phyloP scores from a whole-genome alignment of 2,329 filamentous ascomycete species.

The Diaporthe citri region DNA sequence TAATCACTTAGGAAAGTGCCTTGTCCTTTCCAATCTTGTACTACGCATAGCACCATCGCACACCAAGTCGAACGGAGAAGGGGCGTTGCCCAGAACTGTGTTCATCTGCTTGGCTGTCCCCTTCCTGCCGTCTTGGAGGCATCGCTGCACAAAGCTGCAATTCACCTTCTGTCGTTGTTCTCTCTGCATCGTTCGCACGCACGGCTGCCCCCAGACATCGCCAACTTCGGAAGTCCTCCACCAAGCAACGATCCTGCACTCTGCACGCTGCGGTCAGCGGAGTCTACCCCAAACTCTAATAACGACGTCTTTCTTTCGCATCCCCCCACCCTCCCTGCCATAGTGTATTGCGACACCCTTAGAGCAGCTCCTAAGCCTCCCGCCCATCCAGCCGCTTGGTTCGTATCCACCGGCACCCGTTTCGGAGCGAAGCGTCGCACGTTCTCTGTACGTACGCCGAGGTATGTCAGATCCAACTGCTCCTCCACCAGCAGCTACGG shows the following conservation, averaged over 20 bases:
- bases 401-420: constrained; percentile 25
- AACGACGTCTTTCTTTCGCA: constrained; percentile 16
- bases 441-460: constrained; percentile 5
- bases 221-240: constrained; percentile 3
- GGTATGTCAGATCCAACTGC: not conserved
- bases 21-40: not conserved
- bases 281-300: constrained; percentile 31
- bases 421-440: constrained; percentile 30
- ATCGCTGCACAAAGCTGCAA: not conserved
- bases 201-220: not conserved
- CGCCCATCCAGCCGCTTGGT: constrained; percentile 13
- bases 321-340: constrained; percentile 25
- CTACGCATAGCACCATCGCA: not conserved
- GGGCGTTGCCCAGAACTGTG: not conserved
- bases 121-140: not conserved
- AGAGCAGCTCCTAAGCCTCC: constrained; percentile 20
- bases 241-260: constrained; percentile 10
- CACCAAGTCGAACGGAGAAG: not conserved
- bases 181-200: not conserved
- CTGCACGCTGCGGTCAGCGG: constrained; percentile 13
- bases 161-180: not conserved
- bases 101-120: not conserved
- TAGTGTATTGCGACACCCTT: constrained; percentile 28
- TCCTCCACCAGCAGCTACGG: not conserved
- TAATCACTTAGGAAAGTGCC: constrained; percentile 3